Percentiles rank a stretch among this genome's conserved stretches.
Evolutionary conservation across 176 grass and related monocot species (phyloP).

Genomic region (Aechmea fasciata): DNA sequence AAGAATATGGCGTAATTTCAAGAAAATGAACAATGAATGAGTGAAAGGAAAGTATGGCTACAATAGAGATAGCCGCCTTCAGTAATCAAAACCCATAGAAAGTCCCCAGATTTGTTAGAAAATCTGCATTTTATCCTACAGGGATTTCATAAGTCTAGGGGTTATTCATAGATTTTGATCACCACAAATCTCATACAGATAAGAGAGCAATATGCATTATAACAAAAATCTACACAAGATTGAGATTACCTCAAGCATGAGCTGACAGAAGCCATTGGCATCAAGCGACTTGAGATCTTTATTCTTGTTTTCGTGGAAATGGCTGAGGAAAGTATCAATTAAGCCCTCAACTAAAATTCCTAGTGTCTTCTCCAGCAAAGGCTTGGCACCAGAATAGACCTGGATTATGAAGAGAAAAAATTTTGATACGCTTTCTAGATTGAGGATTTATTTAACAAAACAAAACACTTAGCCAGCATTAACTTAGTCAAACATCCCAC

Average conservation of each 20-base stretch:
- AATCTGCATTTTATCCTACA: too few species aligned
- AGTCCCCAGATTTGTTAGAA: too few species aligned
- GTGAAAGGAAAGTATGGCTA: too few species aligned
- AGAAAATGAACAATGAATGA: not conserved
- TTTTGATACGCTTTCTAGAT: not conserved
- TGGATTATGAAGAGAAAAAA: slow-evolving; percentile 23
- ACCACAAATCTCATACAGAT: too few species aligned
- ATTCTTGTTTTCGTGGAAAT: slow-evolving; percentile 89
- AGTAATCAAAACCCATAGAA: too few species aligned
- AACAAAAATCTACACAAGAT: not conserved
- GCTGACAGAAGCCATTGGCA: slow-evolving; percentile 90
- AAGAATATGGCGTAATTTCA: not conserved
- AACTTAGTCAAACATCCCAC: too few species aligned
- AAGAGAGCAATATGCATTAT: not conserved
- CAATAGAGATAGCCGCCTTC: too few species aligned
- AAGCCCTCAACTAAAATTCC: slow-evolving; percentile 86
- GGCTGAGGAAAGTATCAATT: slow-evolving; percentile 79
- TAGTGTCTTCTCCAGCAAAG: slow-evolving; percentile 84
- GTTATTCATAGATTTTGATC: too few species aligned
- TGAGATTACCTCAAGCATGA: slow-evolving; percentile 78
- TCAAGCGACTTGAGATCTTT: slow-evolving; percentile 73
- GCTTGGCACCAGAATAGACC: slow-evolving; percentile 82
- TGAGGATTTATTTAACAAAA: too few species aligned
- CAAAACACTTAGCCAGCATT: too few species aligned
- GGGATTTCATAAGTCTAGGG: too few species aligned